These are phyloP conservation scores for Morella rubra DNA, from an alignment of 306 rosid species.

Conservation along the genomic window DNA sequence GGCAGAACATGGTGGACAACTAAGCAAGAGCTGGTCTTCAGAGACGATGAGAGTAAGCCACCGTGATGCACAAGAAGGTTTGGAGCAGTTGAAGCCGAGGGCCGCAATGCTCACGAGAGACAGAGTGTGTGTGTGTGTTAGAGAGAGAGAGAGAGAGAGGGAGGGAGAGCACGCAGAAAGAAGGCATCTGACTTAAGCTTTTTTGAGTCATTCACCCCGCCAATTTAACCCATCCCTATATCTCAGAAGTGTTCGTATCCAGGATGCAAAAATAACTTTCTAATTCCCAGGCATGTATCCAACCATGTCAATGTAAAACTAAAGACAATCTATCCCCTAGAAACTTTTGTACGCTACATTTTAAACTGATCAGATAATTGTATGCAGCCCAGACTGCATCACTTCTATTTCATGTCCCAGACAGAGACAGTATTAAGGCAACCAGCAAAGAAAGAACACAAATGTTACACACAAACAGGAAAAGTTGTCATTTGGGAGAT, in stretches of 20 bases:
- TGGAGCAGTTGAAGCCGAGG: too few species aligned
- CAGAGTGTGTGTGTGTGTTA: too few species aligned
- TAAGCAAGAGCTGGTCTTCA: too few species aligned
- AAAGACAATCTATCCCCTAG: neutral
- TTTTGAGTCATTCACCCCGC: too few species aligned
- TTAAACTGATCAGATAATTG: neutral
- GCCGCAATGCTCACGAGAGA: too few species aligned
- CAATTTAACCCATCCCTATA: neutral
- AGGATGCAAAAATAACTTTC: neutral
- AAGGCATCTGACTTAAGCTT: too few species aligned
- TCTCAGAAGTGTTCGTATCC: neutral
- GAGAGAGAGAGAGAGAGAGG: too few species aligned
- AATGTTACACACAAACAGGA: neutral
- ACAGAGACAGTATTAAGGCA: neutral
- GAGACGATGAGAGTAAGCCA: too few species aligned
- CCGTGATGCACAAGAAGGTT: too few species aligned
- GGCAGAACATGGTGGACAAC: too few species aligned
- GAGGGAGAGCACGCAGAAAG: too few species aligned
- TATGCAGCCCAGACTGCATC: neutral
- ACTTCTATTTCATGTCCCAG: neutral
- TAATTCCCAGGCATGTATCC: neutral
- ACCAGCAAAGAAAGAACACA: neutral
- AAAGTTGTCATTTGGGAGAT: neutral
- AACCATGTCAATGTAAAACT: neutral
- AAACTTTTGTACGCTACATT: neutral